Conservation (phyloP, 1,139 yeast genomes). For the Hansenula lynferdii region DNA sequence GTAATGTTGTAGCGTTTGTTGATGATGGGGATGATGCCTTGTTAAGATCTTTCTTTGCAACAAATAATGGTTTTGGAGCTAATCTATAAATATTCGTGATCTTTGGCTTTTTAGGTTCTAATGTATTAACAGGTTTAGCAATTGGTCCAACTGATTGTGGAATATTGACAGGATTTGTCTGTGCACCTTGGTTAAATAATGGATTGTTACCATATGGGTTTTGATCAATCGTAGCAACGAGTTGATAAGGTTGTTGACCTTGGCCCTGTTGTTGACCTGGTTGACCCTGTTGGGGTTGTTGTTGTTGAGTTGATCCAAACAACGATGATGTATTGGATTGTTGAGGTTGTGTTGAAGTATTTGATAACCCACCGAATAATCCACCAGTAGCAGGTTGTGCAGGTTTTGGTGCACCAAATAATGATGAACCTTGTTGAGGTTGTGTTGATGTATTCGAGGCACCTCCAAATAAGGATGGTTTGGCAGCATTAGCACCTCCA, state of each 20-base stretch:
- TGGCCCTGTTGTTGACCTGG: no score
- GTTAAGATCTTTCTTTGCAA: conserved; percentile 12
- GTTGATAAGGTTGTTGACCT: conserved; percentile 25
- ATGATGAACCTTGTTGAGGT: conserved; percentile 4
- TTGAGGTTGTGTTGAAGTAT: no score
- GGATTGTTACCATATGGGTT: conserved; percentile 78
- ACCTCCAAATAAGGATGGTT: conserved; percentile 4
- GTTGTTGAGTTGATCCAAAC: not conserved
- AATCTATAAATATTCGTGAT: conserved; percentile 61
- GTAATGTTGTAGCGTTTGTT: conserved; percentile 12
- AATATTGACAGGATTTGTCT: conserved; percentile 14
- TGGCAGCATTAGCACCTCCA: conserved; percentile 17
- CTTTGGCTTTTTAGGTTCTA: conserved; percentile 48
- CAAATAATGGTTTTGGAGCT: conserved; percentile 32
- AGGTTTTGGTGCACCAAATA: conserved; percentile 17
- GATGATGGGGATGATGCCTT: conserved; percentile 5
- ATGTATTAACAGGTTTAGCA: conserved; percentile 42
- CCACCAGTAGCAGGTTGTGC: not conserved
- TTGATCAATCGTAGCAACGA: conserved; percentile 44
- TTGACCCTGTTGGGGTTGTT: conserved; percentile 4
- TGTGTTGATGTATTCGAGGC: conserved; percentile 20
- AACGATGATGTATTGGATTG: no score
- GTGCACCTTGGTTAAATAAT: conserved; percentile 38
- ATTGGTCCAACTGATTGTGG: conserved; percentile 43
- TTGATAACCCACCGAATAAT: not conserved